Evolutionary conservation across 176 grass and related monocot genomes (phyloP).

Genomic region (Ensete ventricosum): DNA sequence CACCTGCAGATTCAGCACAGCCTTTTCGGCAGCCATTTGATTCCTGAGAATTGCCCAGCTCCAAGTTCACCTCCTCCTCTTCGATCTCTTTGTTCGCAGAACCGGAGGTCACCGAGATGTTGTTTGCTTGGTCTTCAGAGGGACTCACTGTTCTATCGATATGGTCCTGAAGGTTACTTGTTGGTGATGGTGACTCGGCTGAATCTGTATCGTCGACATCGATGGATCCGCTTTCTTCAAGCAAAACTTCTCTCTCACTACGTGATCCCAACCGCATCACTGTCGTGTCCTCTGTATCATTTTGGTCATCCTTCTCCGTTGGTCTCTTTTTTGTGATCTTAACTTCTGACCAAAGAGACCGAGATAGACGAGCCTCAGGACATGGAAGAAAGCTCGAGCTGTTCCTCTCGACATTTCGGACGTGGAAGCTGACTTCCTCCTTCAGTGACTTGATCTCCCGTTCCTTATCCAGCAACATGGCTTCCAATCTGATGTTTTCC

Average conservation of each 20-base stretch:
- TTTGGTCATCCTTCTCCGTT: background rate
- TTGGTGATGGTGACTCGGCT: background rate
- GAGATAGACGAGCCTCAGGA: background rate
- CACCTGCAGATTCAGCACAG: background rate
- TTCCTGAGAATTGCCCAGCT: constrained; percentile 18
- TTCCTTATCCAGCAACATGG: constrained; percentile 34
- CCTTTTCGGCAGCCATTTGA: constrained; percentile 18
- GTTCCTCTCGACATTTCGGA: background rate
- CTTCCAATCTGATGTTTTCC: constrained; percentile 31
- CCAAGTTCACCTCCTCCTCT: constrained; percentile 46
- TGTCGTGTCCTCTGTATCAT: background rate
- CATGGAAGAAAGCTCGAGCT: background rate
- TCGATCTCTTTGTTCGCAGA: constrained; percentile 31
- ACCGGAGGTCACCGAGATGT: background rate
- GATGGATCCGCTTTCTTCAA: background rate
- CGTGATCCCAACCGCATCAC: background rate
- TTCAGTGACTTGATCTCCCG: constrained; percentile 34
- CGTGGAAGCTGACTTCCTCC: constrained; percentile 25
- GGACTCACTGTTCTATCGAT: background rate
- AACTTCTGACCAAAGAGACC: constrained; percentile 16
- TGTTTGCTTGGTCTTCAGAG: background rate
- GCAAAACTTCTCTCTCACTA: background rate
- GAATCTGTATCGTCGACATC: background rate
- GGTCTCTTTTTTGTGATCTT: constrained; percentile 3
- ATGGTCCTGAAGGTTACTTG: background rate